Conservation (phyloP, 2,329 filamentous ascomycete species). For the Fusarium oligoseptatum region DNA sequence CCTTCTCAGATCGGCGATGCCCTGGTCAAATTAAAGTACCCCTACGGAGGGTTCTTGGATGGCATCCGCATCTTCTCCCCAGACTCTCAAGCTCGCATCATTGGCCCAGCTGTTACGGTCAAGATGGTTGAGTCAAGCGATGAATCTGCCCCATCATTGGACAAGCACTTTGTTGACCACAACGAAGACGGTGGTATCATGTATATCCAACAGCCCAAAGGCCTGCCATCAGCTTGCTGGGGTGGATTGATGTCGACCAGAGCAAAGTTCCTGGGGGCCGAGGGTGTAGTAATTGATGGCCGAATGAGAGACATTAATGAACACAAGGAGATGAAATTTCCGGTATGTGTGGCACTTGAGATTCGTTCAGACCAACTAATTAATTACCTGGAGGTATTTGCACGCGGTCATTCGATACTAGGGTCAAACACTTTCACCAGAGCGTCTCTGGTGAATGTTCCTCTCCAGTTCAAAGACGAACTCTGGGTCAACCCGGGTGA, state of each 20-base stretch:
- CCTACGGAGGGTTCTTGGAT: constrained; percentile 44
- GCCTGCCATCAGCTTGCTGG: constrained; percentile 46
- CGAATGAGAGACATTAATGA: constrained; percentile 48
- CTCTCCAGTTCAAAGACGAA: constrained; percentile 44
- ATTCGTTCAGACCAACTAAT: background rate
- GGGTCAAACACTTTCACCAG: constrained; percentile 50
- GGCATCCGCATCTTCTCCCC: constrained; percentile 45
- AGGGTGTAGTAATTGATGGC: constrained; percentile 47
- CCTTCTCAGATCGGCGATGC: constrained; percentile 42
- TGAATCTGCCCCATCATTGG: constrained; percentile 40
- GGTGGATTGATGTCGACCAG: constrained; percentile 49
- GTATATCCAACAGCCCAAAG: constrained; percentile 49
- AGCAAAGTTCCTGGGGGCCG: constrained; percentile 44
- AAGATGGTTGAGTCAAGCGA: constrained; percentile 48
- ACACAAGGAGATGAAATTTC: constrained; percentile 41
- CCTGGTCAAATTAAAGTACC: constrained; percentile 48
- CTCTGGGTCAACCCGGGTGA: constrained; percentile 50
- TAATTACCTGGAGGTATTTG: constrained; percentile 42
- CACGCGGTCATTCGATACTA: constrained; percentile 44
- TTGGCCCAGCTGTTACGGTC: constrained; percentile 48
- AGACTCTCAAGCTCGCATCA: constrained; percentile 27
- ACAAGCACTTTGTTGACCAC: constrained; percentile 48
- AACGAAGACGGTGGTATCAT: constrained; percentile 43
- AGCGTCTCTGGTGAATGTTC: constrained; percentile 46
- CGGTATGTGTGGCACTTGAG: background rate